These are phyloP conservation scores for Raffaelea arxii DNA, from an alignment of 2,329 filamentous ascomycete species.

Conservation along the genomic window DNA sequence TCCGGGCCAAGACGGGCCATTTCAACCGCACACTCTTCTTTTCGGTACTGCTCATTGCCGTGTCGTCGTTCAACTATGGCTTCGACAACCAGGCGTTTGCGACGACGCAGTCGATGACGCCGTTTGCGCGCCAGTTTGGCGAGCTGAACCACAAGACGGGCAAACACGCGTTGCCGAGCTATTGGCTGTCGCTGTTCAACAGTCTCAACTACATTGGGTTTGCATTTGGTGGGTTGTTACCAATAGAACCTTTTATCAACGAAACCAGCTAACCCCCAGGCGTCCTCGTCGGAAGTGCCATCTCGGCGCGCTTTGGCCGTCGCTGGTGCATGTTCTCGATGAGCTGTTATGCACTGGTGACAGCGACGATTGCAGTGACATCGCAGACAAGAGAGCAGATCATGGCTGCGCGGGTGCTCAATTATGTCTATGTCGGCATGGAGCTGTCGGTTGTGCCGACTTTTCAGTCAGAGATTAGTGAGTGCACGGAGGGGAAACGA, in stretches of 20 bases:
- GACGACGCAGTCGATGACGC: slow-evolving; percentile 26
- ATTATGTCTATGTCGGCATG: slow-evolving; percentile 29
- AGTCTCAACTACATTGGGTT: slow-evolving; percentile 24
- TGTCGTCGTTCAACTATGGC: slow-evolving; percentile 29
- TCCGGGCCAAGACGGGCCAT: not conserved
- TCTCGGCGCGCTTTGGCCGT: slow-evolving; percentile 22
- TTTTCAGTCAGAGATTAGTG: slow-evolving; percentile 23
- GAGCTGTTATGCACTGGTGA: slow-evolving; percentile 23
- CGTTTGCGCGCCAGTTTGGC: slow-evolving; percentile 25
- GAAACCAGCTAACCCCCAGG: slow-evolving; percentile 11
- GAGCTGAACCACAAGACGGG: slow-evolving; percentile 15
- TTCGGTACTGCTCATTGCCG: slow-evolving; percentile 18
- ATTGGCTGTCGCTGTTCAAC: slow-evolving; percentile 26
- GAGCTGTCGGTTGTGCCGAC: slow-evolving; percentile 27
- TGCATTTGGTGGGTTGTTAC: slow-evolving; percentile 12
- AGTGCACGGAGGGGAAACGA: no score
- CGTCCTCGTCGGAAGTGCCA: slow-evolving; percentile 18
- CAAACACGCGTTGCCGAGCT: slow-evolving; percentile 17
- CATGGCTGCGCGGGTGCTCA: slow-evolving; percentile 23
- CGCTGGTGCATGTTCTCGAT: slow-evolving; percentile 25
- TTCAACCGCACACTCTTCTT: slow-evolving; percentile 13
- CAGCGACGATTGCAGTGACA: slow-evolving; percentile 22
- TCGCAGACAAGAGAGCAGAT: slow-evolving; percentile 20
- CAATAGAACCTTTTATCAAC: not conserved
- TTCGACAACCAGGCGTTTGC: slow-evolving; percentile 27